phyloP scores from a whole-genome alignment of 2,329 filamentous ascomycete genomes.

The Didymella arachidicola region DNA sequence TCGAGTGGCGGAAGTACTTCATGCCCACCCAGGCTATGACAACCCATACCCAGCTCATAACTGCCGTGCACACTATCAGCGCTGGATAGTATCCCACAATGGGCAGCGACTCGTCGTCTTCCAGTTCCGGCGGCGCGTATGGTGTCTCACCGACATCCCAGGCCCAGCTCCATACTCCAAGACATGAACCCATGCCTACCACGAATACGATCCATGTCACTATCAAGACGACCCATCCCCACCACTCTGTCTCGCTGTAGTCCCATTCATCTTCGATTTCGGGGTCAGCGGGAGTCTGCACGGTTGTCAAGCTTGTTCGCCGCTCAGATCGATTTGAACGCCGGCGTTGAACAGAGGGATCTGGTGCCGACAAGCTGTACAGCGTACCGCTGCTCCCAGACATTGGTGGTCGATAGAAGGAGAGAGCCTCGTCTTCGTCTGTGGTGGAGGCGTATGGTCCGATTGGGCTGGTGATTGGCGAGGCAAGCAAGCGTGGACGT shows the following conservation, averaged over 20 bases:
- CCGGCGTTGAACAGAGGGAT: conserved; percentile 39
- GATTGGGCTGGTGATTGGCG: conserved; percentile 60
- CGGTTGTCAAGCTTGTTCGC: conserved; percentile 33
- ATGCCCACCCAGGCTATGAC: conserved; percentile 97
- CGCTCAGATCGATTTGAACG: conserved; percentile 41
- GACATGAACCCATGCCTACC: conserved; percentile 92
- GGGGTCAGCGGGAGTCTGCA: conserved; percentile 35
- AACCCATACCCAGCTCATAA: conserved; percentile 99
- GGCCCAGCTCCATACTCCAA: conserved; percentile 97
- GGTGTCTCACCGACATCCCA: conserved; percentile 98
- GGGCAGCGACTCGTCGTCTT: conserved; percentile 92
- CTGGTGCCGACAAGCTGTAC: conserved; percentile 32
- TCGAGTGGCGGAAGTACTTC: conserved; percentile 99
- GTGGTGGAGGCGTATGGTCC: conserved; percentile 76
- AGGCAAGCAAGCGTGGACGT: conserved; percentile 46
- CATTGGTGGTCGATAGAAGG: conserved; percentile 59
- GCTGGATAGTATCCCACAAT: conserved; percentile 98
- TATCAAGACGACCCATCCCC: conserved; percentile 92
- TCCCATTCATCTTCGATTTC: conserved; percentile 72
- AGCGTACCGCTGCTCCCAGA: conserved; percentile 56
- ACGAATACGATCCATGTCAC: conserved; percentile 97
- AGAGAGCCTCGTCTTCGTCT: conserved; percentile 80
- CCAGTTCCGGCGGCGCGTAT: conserved; percentile 91
- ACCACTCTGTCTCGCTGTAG: conserved; percentile 95
- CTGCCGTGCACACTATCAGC: conserved; percentile 87